These are phyloP conservation scores for Coemansia sp. DNA, from an alignment of 192 early-diverging fungal genomes.

Conservation along the genomic window DNA sequence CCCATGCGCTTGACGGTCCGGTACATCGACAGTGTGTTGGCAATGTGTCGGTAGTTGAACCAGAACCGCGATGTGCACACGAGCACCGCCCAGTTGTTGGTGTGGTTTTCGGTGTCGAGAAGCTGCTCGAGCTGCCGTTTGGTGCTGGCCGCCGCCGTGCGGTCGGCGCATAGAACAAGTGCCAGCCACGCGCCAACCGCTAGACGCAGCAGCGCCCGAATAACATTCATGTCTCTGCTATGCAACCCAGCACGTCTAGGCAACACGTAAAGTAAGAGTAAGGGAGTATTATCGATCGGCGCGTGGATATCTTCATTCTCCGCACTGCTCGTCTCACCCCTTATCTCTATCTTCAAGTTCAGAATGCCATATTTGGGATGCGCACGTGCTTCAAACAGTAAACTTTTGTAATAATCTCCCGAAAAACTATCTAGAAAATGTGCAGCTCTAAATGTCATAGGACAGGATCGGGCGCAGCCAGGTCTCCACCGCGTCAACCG, in stretches of 20 bases:
- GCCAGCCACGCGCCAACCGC: neutral
- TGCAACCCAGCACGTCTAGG: too few species aligned
- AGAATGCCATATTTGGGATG: neutral
- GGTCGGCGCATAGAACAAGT: neutral
- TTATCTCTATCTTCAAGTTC: neutral
- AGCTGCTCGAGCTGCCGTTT: slow-evolving; percentile 49
- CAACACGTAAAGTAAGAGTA: too few species aligned
- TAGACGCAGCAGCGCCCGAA: slow-evolving; percentile 1
- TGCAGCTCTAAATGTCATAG: slow-evolving; percentile 51
- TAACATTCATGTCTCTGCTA: slow-evolving; percentile 1
- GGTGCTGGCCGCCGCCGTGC: neutral
- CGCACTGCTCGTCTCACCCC: neutral
- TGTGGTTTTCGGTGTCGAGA: slow-evolving; percentile 65
- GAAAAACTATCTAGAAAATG: too few species aligned
- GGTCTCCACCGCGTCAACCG: slow-evolving; percentile 62
- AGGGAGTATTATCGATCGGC: too few species aligned
- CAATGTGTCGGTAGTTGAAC: slow-evolving; percentile 99
- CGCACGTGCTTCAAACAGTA: too few species aligned
- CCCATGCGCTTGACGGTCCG: slow-evolving; percentile 96
- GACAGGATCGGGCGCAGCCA: slow-evolving; percentile 73
- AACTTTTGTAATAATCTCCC: too few species aligned
- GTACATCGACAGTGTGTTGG: slow-evolving; percentile 98
- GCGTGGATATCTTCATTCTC: neutral
- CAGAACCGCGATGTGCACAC: slow-evolving; percentile 98
- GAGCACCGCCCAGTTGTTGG: slow-evolving; percentile 99